phyloP scores from a whole-genome alignment of 2,329 filamentous ascomycete species.

The Tolypocladium paradoxum region DNA sequence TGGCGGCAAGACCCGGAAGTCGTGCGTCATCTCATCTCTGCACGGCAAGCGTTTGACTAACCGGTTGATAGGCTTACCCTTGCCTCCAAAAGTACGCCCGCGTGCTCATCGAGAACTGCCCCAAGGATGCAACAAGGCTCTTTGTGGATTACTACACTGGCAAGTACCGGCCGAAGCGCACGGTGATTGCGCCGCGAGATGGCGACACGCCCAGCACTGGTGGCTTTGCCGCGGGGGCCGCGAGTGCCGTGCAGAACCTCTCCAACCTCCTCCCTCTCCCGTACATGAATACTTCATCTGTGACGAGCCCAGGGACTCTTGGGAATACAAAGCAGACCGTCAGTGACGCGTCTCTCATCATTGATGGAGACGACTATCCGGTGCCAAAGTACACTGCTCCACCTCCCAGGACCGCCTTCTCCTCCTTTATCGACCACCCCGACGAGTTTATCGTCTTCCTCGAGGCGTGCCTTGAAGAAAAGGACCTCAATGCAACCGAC shows the following conservation, averaged over 20 bases:
- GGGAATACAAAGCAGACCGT: slow-evolving; percentile 38
- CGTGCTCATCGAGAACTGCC: slow-evolving; percentile 78
- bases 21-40: slow-evolving; percentile 34
- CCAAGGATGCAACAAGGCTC: slow-evolving; percentile 68
- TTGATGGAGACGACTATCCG: slow-evolving; percentile 35
- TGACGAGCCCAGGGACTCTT: slow-evolving; percentile 41
- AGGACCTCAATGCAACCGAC: slow-evolving; percentile 60
- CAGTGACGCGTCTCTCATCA: slow-evolving; percentile 39
- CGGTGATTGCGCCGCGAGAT: slow-evolving; percentile 29
- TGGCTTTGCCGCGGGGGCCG: slow-evolving; percentile 46
- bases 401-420: slow-evolving; percentile 81
- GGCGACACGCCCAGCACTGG: slow-evolving; percentile 25
- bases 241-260: slow-evolving; percentile 74
- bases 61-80: slow-evolving; percentile 54
- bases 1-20: slow-evolving; percentile 72
- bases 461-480: slow-evolving; percentile 71
- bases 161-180: slow-evolving; percentile 63
- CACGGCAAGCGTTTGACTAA: slow-evolving; percentile 16
- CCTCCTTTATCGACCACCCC: slow-evolving; percentile 89
- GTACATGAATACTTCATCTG: slow-evolving; percentile 61
- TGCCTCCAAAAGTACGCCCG: slow-evolving; percentile 94
- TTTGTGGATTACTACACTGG: slow-evolving; percentile 96
- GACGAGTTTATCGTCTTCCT: slow-evolving; percentile 87
- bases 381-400: slow-evolving; percentile 62
- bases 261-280: slow-evolving; percentile 75